These are phyloP conservation scores for Raddia distichophylla DNA, from an alignment of 176 grass and related monocot species.

Conservation along the genomic window DNA sequence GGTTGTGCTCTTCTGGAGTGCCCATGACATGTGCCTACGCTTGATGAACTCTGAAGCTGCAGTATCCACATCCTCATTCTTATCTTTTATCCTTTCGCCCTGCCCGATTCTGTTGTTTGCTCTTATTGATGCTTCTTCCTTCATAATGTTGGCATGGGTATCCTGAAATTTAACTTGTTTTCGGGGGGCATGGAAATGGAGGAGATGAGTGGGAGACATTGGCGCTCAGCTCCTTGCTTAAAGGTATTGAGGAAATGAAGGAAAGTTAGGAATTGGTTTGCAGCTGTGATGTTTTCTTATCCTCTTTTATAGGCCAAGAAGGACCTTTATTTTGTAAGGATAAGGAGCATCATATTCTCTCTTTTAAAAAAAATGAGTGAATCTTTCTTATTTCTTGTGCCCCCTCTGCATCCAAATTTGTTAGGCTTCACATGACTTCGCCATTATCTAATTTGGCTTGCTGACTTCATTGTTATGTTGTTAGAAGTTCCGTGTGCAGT, in stretches of 20 bases:
- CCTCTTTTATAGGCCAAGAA: slow-evolving; percentile 58
- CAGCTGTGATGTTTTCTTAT: slow-evolving; percentile 15
- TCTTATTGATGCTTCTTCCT: slow-evolving; percentile 33
- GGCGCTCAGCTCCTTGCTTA: slow-evolving; percentile 14
- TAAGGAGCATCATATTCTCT: slow-evolving; percentile 50
- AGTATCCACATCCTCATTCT: slow-evolving; percentile 56
- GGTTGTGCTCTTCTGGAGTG: slow-evolving; percentile 69
- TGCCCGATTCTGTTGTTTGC: slow-evolving; percentile 1
- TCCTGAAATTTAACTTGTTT: slow-evolving; percentile 48
- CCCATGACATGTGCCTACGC: slow-evolving; percentile 48
- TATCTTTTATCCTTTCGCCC: slow-evolving; percentile 30
- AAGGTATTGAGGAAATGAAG: slow-evolving; percentile 6
- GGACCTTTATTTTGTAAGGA: slow-evolving; percentile 10
- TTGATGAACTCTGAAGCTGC: slow-evolving; percentile 69
- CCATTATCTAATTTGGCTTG: not conserved
- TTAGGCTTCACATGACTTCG: slow-evolving; percentile 13
- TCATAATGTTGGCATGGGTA: slow-evolving; percentile 28
- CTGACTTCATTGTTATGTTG: slow-evolving; percentile 16
- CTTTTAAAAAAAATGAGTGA: slow-evolving; percentile 8
- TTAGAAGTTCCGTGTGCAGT: not conserved
- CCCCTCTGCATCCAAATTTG: slow-evolving; percentile 42
- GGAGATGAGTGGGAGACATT: slow-evolving; percentile 42
- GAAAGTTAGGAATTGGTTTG: slow-evolving; percentile 19
- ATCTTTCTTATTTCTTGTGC: not conserved
- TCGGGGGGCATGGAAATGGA: slow-evolving; percentile 29